Evolutionary conservation across 306 rosid genomes (phyloP), one percentile per base, ranked within the genome.

Genomic region (Canavalia gladiata): DNA sequence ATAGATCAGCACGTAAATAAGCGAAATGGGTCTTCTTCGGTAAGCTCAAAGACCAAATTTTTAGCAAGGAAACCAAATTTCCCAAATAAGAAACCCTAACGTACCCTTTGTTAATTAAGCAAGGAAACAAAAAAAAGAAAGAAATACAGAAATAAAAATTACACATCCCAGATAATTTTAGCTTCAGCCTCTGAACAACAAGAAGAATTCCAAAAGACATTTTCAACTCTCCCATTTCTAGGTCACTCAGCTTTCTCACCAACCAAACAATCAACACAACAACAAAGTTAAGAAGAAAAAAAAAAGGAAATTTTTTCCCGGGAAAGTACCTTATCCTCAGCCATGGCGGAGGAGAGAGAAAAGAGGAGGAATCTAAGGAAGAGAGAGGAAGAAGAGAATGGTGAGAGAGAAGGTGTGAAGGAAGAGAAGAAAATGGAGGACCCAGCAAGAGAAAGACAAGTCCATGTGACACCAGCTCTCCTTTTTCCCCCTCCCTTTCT

Each of bases 381-480:
- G 52, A 81, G 30, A 62, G 80, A 59, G 58, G 84, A 7, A 18
- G 84, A 28, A n/a, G 91, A 76, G 76, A 83, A 80, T 50, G 88
- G 70, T 68, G 79, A 65, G 63, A 58, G 85, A 79, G 82, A 45
- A 86, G 25, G 74, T 72, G 52, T 54, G 84, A 86, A 50, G 11
- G 55, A 58, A 42, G 81, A 72, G 78, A 77, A 75, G 84, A 71
- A 78, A 58, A 74, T 79, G 82, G 85, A 84, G 89, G 90, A 39
- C 88, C 86, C 86, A 81, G 88, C 74, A 70, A 86, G 86, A 76
- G 91, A 90, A 85, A 86, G 92, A 92, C 97, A 90, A 87, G 91
- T 74, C 94, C 99, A 95, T 91, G 97, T 93, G 99, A 91, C 87
- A 91, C 90, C 95, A 90, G 93, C 94, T 86, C 87, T 71, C 25